Percentiles rank a stretch among this genome's conserved stretches.
These are phyloP conservation scores for Liquidambar formosana DNA, from an alignment of 164 flowering plant species.

Conservation along the genomic window DNA sequence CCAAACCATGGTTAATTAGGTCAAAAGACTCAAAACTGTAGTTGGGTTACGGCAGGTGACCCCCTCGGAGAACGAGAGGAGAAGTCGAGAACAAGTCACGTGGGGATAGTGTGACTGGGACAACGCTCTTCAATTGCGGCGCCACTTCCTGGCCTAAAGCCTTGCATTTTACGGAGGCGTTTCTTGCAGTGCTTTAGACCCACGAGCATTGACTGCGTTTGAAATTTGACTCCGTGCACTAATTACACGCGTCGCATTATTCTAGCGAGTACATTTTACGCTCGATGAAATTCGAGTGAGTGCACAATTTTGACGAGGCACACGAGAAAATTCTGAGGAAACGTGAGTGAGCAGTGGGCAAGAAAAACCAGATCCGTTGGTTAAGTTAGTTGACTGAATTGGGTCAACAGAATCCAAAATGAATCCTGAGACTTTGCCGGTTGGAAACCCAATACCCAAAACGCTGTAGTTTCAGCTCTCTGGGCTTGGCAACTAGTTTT, in stretches of 20 bases:
- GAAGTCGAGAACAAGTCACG: slow-evolving; percentile 13
- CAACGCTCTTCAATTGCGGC: slow-evolving; percentile 24
- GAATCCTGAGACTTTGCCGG: slow-evolving; percentile 8
- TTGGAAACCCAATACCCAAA: neutral
- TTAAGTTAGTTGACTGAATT: slow-evolving; percentile 11
- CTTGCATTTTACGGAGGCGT: neutral
- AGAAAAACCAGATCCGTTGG: neutral
- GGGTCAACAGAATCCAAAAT: slow-evolving; percentile 3
- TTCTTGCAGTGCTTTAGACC: neutral
- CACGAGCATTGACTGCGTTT: neutral
- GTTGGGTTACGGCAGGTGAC: neutral
- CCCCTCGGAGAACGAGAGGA: neutral
- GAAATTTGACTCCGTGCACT: neutral
- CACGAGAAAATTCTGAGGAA: too few relatives aligned
- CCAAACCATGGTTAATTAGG: slow-evolving; percentile 5
- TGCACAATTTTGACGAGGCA: neutral
- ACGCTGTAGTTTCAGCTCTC: neutral
- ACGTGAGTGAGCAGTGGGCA: neutral
- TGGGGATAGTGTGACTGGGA: slow-evolving; percentile 1
- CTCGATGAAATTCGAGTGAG: neutral
- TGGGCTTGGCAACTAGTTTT: too few relatives aligned
- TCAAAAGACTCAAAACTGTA: neutral
- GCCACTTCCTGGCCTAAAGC: slow-evolving; percentile 7
- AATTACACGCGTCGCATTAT: neutral
- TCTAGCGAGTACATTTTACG: neutral